Evolutionary conservation across 2,329 filamentous ascomycete genomes (phyloP).

Genomic region (Sporothrix brunneoviolacea): DNA sequence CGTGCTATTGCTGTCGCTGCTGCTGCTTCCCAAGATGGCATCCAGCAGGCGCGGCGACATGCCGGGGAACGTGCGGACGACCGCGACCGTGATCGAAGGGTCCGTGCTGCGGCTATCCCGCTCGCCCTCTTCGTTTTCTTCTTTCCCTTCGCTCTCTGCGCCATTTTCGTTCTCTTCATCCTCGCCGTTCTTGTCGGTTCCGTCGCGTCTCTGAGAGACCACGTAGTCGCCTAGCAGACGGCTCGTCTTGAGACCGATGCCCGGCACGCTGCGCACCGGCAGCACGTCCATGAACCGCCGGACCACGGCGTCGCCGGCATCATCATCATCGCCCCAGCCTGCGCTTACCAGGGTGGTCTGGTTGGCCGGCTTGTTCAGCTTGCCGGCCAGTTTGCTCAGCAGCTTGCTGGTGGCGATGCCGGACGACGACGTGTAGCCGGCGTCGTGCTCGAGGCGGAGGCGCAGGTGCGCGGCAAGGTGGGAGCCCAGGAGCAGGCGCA

Average conservation of each 20-base stretch:
- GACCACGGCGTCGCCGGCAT: constrained; percentile 34
- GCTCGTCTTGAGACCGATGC: constrained; percentile 75
- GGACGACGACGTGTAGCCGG: constrained; percentile 81
- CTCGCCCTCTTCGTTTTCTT: constrained; percentile 23
- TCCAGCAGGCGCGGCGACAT: constrained; percentile 63
- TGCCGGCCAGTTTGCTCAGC: constrained; percentile 77
- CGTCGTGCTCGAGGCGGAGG: constrained; percentile 56
- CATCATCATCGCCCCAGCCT: not conserved
- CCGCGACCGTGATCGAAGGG: constrained; percentile 51
- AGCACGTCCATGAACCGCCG: constrained; percentile 66
- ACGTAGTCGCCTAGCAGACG: constrained; percentile 45
- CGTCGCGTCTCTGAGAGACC: constrained; percentile 28
- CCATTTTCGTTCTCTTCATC: constrained; percentile 16
- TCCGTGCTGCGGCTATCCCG: not conserved
- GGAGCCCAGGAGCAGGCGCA: constrained; percentile 68
- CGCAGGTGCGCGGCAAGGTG: constrained; percentile 74
- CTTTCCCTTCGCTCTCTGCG: constrained; percentile 25
- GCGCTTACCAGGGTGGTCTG: constrained; percentile 70
- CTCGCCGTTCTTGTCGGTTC: constrained; percentile 24
- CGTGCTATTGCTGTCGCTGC: constrained; percentile 56
- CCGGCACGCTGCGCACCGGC: constrained; percentile 73
- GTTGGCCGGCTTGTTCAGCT: constrained; percentile 74
- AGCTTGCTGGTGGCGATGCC: constrained; percentile 85
- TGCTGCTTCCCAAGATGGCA: constrained; percentile 55
- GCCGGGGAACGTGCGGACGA: constrained; percentile 55